Evolutionary conservation across 202 grass and related monocot genomes (phyloP), one percentile per base, ranked within the genome.

Genomic region (Eragrostis tef): DNA sequence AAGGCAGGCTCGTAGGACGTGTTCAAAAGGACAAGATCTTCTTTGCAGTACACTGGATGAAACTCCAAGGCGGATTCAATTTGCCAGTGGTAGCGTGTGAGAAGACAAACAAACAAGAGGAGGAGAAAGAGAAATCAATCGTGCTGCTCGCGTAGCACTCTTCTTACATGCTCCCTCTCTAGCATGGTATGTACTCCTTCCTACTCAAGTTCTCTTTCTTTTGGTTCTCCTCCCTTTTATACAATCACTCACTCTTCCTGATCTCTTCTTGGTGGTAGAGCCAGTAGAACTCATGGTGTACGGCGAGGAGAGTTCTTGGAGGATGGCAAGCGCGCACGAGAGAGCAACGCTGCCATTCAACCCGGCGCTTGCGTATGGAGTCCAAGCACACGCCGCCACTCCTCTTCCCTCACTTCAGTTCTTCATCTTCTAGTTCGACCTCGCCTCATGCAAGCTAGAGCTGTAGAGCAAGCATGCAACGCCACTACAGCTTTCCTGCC

Each of bases 11-110:
- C 71, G 83, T 81, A 67, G 84, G 87, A 85, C 87, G 74, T 75
- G 86, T 66, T 79, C 87, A 83, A 94, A 85, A 95, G 88, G 90
- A 91, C 96, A 93, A 93, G 77, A 99, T 99, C 90, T 95, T 90
- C 83, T 86, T 78, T 84, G 72, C 77, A 83, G 96, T 87, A 93
- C 90, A 86, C 78, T 86, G 82, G 90, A 90, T 84, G 87, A 80
- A 98, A 90, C 77, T 88, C 83, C 80, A 88, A 88, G 73, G 77
- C 74, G 36, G 79, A 75, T 88, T 84, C 80, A 88, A 74, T 72
- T 77, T 44, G 78, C 75, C 75, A 82, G 75, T 86, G 78, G 70
- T 67, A 54, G 77, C 71, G 77, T 59, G 59, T 21, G 64, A 83
- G 67, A 61, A 60, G 34, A 86, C 73, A 88, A 75, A 76, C 73